Evolutionary conservation across 1,139 yeast genomes (phyloP).

Genomic region (Meyerozyma elateridarum): DNA sequence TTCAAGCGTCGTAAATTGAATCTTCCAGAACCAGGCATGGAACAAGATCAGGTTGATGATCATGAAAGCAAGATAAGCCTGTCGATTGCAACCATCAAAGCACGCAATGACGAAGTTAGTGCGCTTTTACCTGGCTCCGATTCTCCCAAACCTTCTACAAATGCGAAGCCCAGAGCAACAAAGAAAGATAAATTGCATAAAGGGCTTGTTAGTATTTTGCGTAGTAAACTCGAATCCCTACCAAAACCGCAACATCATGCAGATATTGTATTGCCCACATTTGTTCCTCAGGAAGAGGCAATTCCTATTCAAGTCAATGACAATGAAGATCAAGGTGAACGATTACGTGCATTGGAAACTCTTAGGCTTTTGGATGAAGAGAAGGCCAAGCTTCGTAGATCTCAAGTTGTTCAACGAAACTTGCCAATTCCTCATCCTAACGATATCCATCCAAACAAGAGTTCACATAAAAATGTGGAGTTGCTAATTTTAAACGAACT

Average conservation of each 20-base stretch:
- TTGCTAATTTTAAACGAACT: conserved; percentile 37
- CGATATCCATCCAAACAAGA: conserved; percentile 7
- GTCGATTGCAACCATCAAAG: background rate
- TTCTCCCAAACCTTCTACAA: no score
- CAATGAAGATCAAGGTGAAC: conserved; percentile 15
- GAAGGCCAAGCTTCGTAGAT: conserved; percentile 31
- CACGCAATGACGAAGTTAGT: background rate
- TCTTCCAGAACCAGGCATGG: conserved; percentile 45
- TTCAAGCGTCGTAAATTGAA: conserved; percentile 51
- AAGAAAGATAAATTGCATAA: no score
- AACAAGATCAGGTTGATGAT: conserved; percentile 16
- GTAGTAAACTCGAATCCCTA: conserved; percentile 16
- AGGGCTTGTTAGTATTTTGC: conserved; percentile 15
- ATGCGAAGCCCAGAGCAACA: no score
- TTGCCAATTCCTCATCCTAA: conserved; percentile 47
- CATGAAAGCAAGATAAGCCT: conserved; percentile 19
- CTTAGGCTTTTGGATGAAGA: conserved; percentile 25
- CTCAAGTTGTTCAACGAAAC: conserved; percentile 47
- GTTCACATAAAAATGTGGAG: conserved; percentile 10
- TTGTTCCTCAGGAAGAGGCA: conserved; percentile 20
- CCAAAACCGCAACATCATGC: conserved; percentile 27
- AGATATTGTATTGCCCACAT: conserved; percentile 24
- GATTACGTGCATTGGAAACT: conserved; percentile 21
- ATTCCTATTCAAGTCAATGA: conserved; percentile 12
- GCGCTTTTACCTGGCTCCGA: no score